phyloP scores from a whole-genome alignment of 192 early-diverging fungal species.

The Coemansia sp. region DNA sequence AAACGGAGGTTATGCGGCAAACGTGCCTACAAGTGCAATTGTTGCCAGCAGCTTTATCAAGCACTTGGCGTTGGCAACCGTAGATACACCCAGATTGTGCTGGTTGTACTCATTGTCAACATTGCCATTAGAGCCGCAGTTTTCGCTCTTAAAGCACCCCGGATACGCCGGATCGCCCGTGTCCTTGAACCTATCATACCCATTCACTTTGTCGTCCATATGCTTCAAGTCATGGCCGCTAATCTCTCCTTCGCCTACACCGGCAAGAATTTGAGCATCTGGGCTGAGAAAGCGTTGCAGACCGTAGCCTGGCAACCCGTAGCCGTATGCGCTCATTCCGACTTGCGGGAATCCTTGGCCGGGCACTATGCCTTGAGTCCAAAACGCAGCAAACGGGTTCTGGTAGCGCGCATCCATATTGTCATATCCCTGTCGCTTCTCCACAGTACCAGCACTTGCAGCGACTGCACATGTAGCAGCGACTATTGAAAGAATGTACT shows the following conservation, averaged over 20 bases:
- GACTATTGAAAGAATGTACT: background rate
- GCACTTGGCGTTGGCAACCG: background rate
- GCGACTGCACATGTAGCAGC: background rate
- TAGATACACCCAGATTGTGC: background rate
- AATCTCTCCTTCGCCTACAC: slow-evolving; percentile 40
- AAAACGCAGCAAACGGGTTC: slow-evolving; percentile 40
- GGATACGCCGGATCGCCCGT: slow-evolving; percentile 37
- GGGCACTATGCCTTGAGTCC: slow-evolving; percentile 46
- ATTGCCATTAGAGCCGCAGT: slow-evolving; percentile 11
- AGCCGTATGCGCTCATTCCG: slow-evolving; percentile 53
- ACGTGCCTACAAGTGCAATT: background rate
- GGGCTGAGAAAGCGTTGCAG: slow-evolving; percentile 25
- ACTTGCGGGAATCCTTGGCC: slow-evolving; percentile 49
- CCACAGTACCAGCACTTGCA: background rate
- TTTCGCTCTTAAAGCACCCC: slow-evolving; percentile 35
- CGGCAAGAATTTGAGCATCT: slow-evolving; percentile 36
- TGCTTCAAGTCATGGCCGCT: slow-evolving; percentile 33
- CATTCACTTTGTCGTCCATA: slow-evolving; percentile 30
- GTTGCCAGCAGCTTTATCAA: background rate
- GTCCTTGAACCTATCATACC: slow-evolving; percentile 21
- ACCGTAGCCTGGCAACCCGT: slow-evolving; percentile 38
- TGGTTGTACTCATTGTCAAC: background rate
- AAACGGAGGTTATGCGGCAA: background rate
- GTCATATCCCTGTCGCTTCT: background rate
- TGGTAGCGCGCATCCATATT: background rate